Percentiles rank a stretch among this genome's conserved stretches.
phyloP scores from a whole-genome alignment of 768 basidiomycete genomes.

The Clitopilus hobsonii region DNA sequence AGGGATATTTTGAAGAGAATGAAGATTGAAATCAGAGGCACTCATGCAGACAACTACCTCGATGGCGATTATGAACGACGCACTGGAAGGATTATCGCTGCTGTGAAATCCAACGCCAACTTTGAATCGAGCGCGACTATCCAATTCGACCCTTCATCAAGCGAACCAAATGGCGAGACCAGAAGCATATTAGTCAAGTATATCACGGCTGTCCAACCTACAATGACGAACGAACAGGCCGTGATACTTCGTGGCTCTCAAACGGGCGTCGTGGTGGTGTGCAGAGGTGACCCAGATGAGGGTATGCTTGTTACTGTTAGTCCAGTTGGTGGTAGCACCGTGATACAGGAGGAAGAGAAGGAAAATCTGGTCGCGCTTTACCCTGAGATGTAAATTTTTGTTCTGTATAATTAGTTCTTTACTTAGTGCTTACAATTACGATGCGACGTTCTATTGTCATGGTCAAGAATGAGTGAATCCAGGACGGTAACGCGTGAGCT shows the following conservation, averaged over 20 bases:
- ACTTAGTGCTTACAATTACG: neutral
- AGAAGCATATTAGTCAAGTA: constrained; percentile 23
- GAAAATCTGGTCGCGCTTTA: neutral
- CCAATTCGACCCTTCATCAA: constrained; percentile 15
- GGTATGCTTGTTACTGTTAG: neutral
- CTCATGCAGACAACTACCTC: constrained; percentile 26
- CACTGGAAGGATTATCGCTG: constrained; percentile 25
- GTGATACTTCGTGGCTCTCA: neutral
- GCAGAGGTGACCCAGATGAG: neutral
- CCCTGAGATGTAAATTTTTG: neutral
- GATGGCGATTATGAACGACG: constrained; percentile 30
- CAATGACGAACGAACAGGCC: constrained; percentile 6
- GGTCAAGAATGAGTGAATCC: neutral
- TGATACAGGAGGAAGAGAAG: neutral
- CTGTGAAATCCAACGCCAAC: constrained; percentile 20
- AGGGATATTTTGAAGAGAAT: constrained; percentile 27
- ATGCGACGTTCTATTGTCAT: neutral
- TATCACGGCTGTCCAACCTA: constrained; percentile 23
- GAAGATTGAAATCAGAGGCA: constrained; percentile 32
- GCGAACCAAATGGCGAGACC: constrained; percentile 12
- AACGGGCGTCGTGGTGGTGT: neutral
- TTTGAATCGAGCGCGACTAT: constrained; percentile 34
- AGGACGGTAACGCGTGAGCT: neutral
- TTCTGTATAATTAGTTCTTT: neutral
- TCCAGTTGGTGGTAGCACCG: neutral